A percentile compares a stretch with the other conserved stretches of the same genome.
Conservation (phyloP, 352 stramenopile species). For the Phytophthora cactorum region DNA sequence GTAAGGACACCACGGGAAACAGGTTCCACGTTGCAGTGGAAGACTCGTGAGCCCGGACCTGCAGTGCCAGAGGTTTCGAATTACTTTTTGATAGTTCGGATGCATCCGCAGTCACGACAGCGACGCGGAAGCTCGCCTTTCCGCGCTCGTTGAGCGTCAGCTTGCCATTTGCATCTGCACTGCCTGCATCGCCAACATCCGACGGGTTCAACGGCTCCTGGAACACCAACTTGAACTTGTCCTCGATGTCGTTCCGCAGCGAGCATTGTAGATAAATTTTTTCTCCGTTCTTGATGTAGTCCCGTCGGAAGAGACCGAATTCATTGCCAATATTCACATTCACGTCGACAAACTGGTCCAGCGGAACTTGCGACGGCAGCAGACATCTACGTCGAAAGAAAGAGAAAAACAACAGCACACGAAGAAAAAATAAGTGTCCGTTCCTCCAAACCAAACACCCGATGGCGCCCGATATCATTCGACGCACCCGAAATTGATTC, state of each 20-base stretch:
- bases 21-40: constrained; percentile 54
- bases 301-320: constrained; percentile 79
- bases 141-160: constrained; percentile 67
- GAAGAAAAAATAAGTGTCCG: constrained; percentile 17
- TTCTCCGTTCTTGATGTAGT: constrained; percentile 50
- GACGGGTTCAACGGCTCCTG: constrained; percentile 25
- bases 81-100: background rate
- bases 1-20: constrained; percentile 73
- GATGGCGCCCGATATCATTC: constrained; percentile 12
- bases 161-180: constrained; percentile 30
- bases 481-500: constrained; percentile 78
- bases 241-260: constrained; percentile 44
- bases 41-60: constrained; percentile 41
- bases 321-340: constrained; percentile 83
- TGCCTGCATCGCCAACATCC: constrained; percentile 17
- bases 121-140: constrained; percentile 58
- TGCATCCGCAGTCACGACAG: constrained; percentile 27
- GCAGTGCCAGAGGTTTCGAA: constrained; percentile 41
- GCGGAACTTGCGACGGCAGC: constrained; percentile 56
- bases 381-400: constrained; percentile 47
- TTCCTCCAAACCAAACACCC: constrained; percentile 16
- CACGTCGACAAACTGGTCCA: constrained; percentile 67
- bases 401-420: constrained; percentile 14
- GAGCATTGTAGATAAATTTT: constrained; percentile 56
- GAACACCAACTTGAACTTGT: constrained; percentile 38